Base-by-base conservation (phyloP, 1,139 yeast species). In the Blastobotrys petasosporus region DNA sequence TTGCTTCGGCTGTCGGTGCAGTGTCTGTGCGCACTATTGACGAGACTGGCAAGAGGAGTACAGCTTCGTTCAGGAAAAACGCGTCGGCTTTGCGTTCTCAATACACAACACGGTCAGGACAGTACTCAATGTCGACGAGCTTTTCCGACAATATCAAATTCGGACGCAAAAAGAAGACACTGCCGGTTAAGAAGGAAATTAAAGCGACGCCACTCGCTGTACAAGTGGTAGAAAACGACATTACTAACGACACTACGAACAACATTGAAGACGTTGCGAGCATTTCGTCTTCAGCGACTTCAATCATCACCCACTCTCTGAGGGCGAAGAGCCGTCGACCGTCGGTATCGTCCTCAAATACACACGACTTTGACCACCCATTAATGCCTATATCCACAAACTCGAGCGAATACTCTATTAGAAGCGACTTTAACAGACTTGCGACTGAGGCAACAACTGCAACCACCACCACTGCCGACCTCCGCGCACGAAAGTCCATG, bases 71-170 rank as follows among this genome's bases (percentile, higher is more conserved):
- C 25, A 20, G 7, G 7, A 20, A 20, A 20, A 4, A 20, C 25
- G 25, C 25, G 25, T 20, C 25, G 25, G 4, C 25, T 20, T 20
- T n/a, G 12, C 8, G 10, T 10, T 13, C 32, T 25, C 13, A 25
- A 11, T 37, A 37, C 20, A 37, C 40, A 3, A 37, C 40, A 4
- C 13, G 40, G 4, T 13, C 16, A 7, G 40, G 40, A 4, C 25
- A 20, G 7, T 37, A 37, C 32, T 25, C 40, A 13, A 37, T 37
- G 40, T 37, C 40, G 9, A 37, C 40, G n/a, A 25, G 32, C 17
- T 37, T 37, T 29, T 25, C 40, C 3, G 40, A 37, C n/a, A 37
- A 37, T 13, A 37, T 37, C 17, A 37, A 37, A 15, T 25, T 37
- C 17, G 40, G 40, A 9, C 38, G 29, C 15, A 15, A 16, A 9